Percentiles rank a stretch among this genome's conserved stretches.
These are phyloP conservation scores for Acaromyces ingoldii DNA, from an alignment of 1,284 basidiomycete species.

Conservation along the genomic window DNA sequence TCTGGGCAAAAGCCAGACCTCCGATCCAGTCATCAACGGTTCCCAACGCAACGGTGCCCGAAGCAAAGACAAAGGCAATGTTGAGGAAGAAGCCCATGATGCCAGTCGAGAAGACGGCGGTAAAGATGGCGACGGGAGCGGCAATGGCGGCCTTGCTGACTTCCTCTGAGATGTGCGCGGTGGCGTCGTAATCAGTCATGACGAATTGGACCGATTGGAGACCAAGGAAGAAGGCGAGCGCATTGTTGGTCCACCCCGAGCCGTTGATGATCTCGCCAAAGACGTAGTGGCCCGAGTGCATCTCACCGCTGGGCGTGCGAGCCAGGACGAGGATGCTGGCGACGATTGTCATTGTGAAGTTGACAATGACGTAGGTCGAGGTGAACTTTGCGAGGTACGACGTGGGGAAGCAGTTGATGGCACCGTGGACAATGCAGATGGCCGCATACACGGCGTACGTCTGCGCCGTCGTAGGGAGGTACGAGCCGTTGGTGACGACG, in stretches of 20 bases:
- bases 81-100: conserved; percentile 49
- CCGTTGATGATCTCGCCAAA: conserved; percentile 64
- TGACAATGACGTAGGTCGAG: conserved; percentile 77
- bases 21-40: conserved; percentile 38
- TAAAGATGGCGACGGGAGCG: conserved; percentile 69
- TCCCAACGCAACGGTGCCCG: conserved; percentile 51
- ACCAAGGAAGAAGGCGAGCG: conserved; percentile 80
- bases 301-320: conserved; percentile 64
- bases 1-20: conserved; percentile 46
- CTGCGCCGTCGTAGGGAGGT: conserved; percentile 25
- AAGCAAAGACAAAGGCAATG: conserved; percentile 70
- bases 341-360: conserved; percentile 60
- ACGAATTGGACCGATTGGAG: conserved; percentile 75
- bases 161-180: conserved; percentile 87
- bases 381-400: conserved; percentile 73
- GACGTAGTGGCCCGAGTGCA: conserved; percentile 68
- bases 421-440: conserved; percentile 49
- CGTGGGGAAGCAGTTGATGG: conserved; percentile 72
- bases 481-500: conserved; percentile 29
- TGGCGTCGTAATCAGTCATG: conserved; percentile 55
- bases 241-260: conserved; percentile 73
- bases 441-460: conserved; percentile 44
- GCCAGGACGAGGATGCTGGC: conserved; percentile 81
- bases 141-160: conserved; percentile 81
- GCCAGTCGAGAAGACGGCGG: conserved; percentile 62